Evolutionary conservation across 352 stramenopile species (phyloP).

Genomic region (Phytophthora sp.): DNA sequence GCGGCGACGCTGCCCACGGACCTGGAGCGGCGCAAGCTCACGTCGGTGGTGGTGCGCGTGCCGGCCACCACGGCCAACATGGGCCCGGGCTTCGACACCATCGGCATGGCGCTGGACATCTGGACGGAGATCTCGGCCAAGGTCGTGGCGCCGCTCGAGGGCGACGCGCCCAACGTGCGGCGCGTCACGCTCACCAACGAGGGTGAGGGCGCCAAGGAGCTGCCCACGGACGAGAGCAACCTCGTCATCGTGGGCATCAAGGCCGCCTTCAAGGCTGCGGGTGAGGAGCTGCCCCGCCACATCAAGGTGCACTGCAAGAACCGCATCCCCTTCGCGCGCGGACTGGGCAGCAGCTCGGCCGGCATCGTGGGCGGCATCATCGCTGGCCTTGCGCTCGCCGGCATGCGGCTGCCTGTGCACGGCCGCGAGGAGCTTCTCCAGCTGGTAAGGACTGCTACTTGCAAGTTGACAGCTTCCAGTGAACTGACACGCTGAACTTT

Average conservation of each 20-base stretch:
- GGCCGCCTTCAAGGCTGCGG: slow-evolving; percentile 95
- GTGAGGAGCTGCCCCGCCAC: slow-evolving; percentile 92
- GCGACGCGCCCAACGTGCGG: slow-evolving; percentile 40
- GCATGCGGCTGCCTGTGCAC: slow-evolving; percentile 90
- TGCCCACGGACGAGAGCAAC: slow-evolving; percentile 92
- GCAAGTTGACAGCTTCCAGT: neutral
- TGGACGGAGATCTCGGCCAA: slow-evolving; percentile 98
- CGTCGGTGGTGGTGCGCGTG: slow-evolving; percentile 97
- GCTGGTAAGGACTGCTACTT: slow-evolving; percentile 53
- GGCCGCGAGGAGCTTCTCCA: slow-evolving; percentile 96
- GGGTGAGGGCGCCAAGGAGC: slow-evolving; percentile 94
- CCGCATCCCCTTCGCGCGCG: slow-evolving; percentile 97
- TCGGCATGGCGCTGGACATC: slow-evolving; percentile 98
- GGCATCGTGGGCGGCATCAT: slow-evolving; percentile 99
- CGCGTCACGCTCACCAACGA: slow-evolving; percentile 97
- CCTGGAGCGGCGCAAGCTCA: slow-evolving; percentile 54
- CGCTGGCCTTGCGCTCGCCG: slow-evolving; percentile 96
- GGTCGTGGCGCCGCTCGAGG: slow-evolving; percentile 54
- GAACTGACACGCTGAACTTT: slow-evolving; percentile 9
- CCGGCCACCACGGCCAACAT: slow-evolving; percentile 98
- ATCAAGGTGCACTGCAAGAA: slow-evolving; percentile 98
- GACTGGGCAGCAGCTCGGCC: slow-evolving; percentile 96
- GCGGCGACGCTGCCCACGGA: slow-evolving; percentile 32
- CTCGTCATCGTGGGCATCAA: slow-evolving; percentile 94
- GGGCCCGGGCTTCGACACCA: slow-evolving; percentile 98